These are phyloP conservation scores for Polyporus tsugae DNA, from an alignment of 1,284 basidiomycete genomes.

Conservation along the genomic window DNA sequence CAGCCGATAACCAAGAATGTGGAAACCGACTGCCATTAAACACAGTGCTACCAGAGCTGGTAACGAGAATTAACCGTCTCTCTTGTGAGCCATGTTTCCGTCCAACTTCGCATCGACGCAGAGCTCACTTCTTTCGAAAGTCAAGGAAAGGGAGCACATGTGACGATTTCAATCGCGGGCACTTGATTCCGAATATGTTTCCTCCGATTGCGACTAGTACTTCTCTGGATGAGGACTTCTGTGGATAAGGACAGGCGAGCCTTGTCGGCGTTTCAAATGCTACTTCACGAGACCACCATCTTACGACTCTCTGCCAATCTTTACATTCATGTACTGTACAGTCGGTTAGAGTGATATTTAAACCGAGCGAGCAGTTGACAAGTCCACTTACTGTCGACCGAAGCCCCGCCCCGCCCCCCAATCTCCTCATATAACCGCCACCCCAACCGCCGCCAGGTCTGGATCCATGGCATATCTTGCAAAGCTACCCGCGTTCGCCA, in stretches of 20 bases:
- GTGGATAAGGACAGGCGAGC: neutral
- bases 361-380: neutral
- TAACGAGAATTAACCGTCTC: too few relatives aligned
- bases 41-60: too few relatives aligned
- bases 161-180: neutral
- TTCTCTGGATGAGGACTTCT: neutral
- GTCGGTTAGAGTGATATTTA: neutral
- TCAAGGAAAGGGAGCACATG: neutral
- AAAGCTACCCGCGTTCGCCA: neutral
- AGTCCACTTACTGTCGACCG: neutral
- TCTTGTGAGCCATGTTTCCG: neutral
- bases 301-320: neutral
- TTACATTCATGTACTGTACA: neutral
- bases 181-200: neutral
- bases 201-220: neutral
- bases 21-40: too few relatives aligned
- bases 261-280: neutral
- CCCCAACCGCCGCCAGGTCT: neutral
- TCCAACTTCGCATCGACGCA: neutral
- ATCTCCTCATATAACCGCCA: neutral
- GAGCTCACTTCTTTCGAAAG: neutral
- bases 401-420: neutral
- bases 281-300: neutral
- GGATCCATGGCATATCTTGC: neutral
- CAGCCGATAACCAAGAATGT: too few relatives aligned